Conservation (phyloP, 179 eudicot genomes). For the Corrigiola litoralis region DNA sequence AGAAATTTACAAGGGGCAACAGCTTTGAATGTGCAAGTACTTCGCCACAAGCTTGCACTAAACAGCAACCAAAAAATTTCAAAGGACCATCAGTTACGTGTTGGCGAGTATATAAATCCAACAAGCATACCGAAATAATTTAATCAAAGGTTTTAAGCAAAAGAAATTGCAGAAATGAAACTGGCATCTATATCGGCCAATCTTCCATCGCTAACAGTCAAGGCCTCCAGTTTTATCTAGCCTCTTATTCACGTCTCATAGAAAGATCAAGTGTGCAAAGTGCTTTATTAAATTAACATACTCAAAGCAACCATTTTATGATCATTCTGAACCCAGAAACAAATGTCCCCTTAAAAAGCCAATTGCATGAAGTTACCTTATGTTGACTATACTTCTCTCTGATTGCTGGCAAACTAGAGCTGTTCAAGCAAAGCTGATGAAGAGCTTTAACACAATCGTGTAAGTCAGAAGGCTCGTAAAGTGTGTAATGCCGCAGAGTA, state of each 20-base stretch:
- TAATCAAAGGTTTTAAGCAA: too few species aligned
- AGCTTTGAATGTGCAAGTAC: background rate
- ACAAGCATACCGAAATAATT: too few species aligned
- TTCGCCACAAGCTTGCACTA: background rate
- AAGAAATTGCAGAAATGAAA: too few species aligned
- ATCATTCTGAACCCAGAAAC: background rate
- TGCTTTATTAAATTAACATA: too few species aligned
- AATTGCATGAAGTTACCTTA: conserved; percentile 37
- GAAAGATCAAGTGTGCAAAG: too few species aligned
- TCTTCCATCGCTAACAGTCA: too few species aligned
- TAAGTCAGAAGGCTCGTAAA: conserved; percentile 61
- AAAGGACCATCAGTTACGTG: too few species aligned
- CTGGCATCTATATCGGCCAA: too few species aligned
- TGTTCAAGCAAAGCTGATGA: conserved; percentile 55
- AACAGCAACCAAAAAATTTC: too few species aligned
- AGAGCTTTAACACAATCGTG: conserved; percentile 61
- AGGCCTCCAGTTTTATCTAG: too few species aligned
- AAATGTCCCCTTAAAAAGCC: background rate
- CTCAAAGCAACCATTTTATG: background rate
- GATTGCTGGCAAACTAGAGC: conserved; percentile 69
- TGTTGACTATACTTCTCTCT: conserved; percentile 85
- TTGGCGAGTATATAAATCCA: too few species aligned
- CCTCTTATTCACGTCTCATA: too few species aligned
- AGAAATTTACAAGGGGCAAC: background rate
- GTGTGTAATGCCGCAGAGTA: conserved; percentile 74